Evolutionary conservation across 108 stramenopile species (phyloP), one percentile per base, ranked within the genome.

Genomic region (Skeletonema grethae): DNA sequence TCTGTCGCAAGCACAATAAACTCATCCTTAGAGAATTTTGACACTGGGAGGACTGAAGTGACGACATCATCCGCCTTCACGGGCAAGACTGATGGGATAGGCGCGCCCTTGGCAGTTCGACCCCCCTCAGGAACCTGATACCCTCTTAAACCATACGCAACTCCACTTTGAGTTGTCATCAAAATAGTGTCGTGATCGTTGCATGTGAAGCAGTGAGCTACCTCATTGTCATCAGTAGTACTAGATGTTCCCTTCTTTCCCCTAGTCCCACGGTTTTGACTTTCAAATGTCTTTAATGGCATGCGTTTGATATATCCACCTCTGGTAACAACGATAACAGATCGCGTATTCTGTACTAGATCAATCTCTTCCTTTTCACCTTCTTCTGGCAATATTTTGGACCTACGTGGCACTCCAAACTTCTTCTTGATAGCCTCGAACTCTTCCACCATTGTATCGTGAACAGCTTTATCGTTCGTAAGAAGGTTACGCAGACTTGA

Each of bases 251-350:
- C 94, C 70, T 69, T 88, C 72, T 85, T 95, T 20, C 96, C 95
- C 43, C 91, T 68, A 38, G 92, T 94, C 10, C 93, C 94, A 60
- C 90, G 85, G 63, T 82, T 85, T 66, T 98, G 97, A 45, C 88
- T 88, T 64, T 97, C 90, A 73, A 98, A 98, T 12, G 91, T 90
- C 45, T 89, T 87, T 15, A 97, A 72, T 29, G 96, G 94, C 96
- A 98, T 97, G 30, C 98, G 87, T 68, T 98, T 98, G 68, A 98
- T 94, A 80, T 98, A 97, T 18, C 98, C 97, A 55, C 90, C 88
- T 20, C 90, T 71, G 7, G 97, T 97, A 6, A 98, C 89, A 32
- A 98, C 92, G 61, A 98, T 93, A 25, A 98, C 96, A 10, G 90
- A 91, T 46, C 93, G 69, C 16, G 87, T 84, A 73, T 98, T 98